phyloP scores from a whole-genome alignment of 1,284 basidiomycete species.

The Microstroma glucosiphilum region DNA sequence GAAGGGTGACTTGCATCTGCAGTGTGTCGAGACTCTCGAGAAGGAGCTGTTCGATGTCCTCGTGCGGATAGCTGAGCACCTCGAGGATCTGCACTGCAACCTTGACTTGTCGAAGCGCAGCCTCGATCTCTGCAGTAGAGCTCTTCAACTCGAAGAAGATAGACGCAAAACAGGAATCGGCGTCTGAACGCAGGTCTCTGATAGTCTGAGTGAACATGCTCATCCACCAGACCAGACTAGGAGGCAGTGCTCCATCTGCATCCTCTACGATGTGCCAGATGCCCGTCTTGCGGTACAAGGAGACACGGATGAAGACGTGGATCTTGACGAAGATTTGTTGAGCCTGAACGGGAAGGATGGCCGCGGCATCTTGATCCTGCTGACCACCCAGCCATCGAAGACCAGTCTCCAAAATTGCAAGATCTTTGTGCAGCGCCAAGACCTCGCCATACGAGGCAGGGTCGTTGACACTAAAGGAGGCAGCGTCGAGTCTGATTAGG shows the following conservation, averaged over 20 bases:
- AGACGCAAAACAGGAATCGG: neutral
- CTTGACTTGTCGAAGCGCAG: neutral
- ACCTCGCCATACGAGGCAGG: neutral
- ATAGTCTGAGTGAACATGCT: neutral
- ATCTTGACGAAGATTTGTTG: neutral
- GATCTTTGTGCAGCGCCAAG: neutral
- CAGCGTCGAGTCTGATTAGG: neutral
- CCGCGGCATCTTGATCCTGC: neutral
- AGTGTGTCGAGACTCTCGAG: too few species aligned
- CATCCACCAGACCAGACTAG: conserved; percentile 1
- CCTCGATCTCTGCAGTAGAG: neutral
- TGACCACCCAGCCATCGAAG: neutral
- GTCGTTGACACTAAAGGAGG: neutral
- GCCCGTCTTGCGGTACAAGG: neutral
- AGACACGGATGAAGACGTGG: neutral
- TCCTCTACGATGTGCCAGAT: neutral
- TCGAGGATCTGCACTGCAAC: neutral
- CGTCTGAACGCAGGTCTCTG: neutral
- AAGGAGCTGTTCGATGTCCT: too few species aligned
- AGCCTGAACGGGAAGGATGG: conserved; percentile 1
- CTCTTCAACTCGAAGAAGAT: neutral
- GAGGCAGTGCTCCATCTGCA: neutral
- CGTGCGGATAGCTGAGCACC: neutral
- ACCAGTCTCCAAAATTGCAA: neutral
- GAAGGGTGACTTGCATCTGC: too few species aligned